phyloP scores from a whole-genome alignment of 768 basidiomycete species.

The Russula griseocarnosa region DNA sequence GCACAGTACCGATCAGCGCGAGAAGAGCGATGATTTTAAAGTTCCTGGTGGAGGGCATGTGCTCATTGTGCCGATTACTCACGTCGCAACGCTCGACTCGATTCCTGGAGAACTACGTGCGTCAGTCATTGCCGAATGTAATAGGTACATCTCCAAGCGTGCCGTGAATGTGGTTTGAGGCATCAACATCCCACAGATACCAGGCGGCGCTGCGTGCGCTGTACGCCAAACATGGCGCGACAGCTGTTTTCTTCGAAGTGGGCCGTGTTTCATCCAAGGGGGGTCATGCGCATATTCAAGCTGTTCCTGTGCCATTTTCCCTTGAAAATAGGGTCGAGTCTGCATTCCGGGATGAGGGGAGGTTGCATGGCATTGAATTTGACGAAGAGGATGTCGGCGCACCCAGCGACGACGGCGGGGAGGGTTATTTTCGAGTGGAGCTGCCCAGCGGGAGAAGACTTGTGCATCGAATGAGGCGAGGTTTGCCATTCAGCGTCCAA shows the following conservation, averaged over 20 bases:
- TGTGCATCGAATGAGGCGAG: conserved; percentile 78
- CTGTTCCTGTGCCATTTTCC: conserved; percentile 67
- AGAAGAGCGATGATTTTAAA: conserved; percentile 34
- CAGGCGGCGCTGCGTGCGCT: conserved; percentile 69
- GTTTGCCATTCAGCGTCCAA: conserved; percentile 80
- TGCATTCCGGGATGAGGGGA: conserved; percentile 70
- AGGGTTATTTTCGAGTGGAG: conserved; percentile 88
- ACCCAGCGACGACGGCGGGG: conserved; percentile 50
- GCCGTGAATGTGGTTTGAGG: background rate
- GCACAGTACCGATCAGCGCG: conserved; percentile 47
- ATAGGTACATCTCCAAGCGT: conserved; percentile 46
- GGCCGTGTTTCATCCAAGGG: conserved; percentile 79
- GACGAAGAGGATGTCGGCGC: conserved; percentile 66
- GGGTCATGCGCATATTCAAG: conserved; percentile 93
- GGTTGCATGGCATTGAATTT: conserved; percentile 64
- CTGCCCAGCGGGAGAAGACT: conserved; percentile 81
- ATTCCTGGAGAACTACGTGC: conserved; percentile 74
- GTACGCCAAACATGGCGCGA: conserved; percentile 65
- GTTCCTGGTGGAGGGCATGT: conserved; percentile 97
- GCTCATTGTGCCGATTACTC: conserved; percentile 88
- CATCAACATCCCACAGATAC: conserved; percentile 46
- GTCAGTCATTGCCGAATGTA: conserved; percentile 77
- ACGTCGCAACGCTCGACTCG: conserved; percentile 82
- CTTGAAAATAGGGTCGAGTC: conserved; percentile 61
- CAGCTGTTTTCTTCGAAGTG: conserved; percentile 82